These are phyloP conservation scores for Mucor circinelloides DNA, from an alignment of 371 early-diverging fungal species.

Conservation along the genomic window DNA sequence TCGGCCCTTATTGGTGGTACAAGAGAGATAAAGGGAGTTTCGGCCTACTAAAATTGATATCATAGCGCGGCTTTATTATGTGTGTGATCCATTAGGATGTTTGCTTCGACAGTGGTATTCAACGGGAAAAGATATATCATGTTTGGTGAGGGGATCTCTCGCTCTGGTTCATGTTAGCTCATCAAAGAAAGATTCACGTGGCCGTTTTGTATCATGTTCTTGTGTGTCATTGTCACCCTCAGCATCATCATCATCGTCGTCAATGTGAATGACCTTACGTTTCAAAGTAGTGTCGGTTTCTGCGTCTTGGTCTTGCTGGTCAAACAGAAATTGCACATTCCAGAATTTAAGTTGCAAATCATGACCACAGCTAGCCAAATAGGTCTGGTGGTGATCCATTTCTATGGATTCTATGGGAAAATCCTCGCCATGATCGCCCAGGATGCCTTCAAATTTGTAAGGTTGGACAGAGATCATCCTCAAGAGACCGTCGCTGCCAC, in stretches of 20 bases:
- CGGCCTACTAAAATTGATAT: constrained; percentile 1
- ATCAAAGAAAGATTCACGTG: constrained; percentile 8
- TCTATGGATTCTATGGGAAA: constrained; percentile 83
- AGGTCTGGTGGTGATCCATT: constrained; percentile 59
- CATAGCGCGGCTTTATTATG: not conserved
- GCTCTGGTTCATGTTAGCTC: not conserved
- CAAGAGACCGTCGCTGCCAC: constrained; percentile 78
- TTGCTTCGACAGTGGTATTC: not conserved
- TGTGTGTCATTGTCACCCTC: not conserved
- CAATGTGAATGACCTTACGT: not conserved
- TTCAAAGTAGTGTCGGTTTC: not conserved
- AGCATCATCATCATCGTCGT: not conserved
- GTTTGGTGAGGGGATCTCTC: not conserved
- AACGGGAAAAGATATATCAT: not conserved
- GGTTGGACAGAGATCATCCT: constrained; percentile 5
- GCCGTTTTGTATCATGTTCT: not conserved
- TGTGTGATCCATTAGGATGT: not conserved
- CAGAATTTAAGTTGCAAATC: constrained; percentile 85
- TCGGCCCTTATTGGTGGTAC: not conserved
- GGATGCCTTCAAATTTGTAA: constrained; percentile 67
- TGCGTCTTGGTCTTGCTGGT: constrained; percentile 6
- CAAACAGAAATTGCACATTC: constrained; percentile 65
- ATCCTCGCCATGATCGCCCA: constrained; percentile 81
- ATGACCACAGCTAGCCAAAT: constrained; percentile 80
- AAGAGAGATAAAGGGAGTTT: not conserved